Base-by-base conservation (phyloP, 2,329 filamentous ascomycete genomes). In the Hypoxylon sp. region DNA sequence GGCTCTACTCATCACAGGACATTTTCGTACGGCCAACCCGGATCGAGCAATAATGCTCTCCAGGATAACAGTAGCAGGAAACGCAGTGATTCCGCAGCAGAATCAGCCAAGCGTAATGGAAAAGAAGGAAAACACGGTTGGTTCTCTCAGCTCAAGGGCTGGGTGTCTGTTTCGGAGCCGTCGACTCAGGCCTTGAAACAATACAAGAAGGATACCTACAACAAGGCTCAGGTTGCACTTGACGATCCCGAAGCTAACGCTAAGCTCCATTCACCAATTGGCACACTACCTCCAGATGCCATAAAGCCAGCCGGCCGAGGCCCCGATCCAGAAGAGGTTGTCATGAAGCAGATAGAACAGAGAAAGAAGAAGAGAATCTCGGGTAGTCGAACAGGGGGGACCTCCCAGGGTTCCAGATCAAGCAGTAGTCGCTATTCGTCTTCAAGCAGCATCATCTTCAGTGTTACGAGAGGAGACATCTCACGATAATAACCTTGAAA, bases 111-210 rank as follows among this genome's bases (percentile, higher is more conserved):
- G 34, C 57, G 72, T 28, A 80, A 76, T 58, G 60, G 49, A 17
- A 77, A 75, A 56, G 77, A 78, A 45, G 60, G 67, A 38, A 78
- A 75, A 65, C 55, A 60, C n/a, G 71, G 75, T 38, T 85, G 83
- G 81, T 61, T 84, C 21, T 75, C 75, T 5, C 80, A 82, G 28
- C 73, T 85, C 51, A 87, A 84, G 64, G 80, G 78, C 48, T 87
- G 85, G 85, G 73, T 86, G 6, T 79, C 79, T 1, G 79, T 80
- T 21, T 83, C 81, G 51, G 85, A 87, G 67, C 85, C 85, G 10
- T 86, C 85, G 0, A 78, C 79, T 1, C 82, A 84, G 48, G 85
- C 83, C 1, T 77, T 85, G 69, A 84, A 82, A 69, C 74, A 82
- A 13, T 82, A 85, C 67, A 83, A 81, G 70, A 80, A 78, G 57